Evolutionary conservation across 2,329 filamentous ascomycete genomes (phyloP), one percentile per base, ranked within the genome.

Genomic region (Fusarium buharicum): DNA sequence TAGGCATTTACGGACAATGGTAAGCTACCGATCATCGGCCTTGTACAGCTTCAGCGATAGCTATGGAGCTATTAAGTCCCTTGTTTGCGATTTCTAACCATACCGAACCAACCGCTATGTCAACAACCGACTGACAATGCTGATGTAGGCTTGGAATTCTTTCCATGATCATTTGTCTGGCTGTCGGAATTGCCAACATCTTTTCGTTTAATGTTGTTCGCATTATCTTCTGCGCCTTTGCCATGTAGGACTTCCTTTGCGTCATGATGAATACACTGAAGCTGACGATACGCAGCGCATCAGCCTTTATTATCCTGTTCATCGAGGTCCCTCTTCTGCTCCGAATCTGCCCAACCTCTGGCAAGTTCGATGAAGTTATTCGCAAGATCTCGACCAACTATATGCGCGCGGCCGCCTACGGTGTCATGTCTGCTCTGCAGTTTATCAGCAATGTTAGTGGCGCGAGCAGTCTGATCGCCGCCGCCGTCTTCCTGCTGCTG

Each of bases 351-450:
- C 95, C 95, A 55, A 99, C 95, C 6, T 98, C 94, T 13, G 78
- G 89, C 64, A 88, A 86, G 66, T 99, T 99, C 80, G 95, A 99
- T 77, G 82, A 80, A 67, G 89, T 93, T 75, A 94, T 99, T 77
- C 93, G 94, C 78, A 89, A 86, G 73, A 91, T 99, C 82, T 92
- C 92, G 64, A 96, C 93, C 57, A 98, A 97, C 82, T 98, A 93
- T 82, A 96, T 95, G 89, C 93, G 95, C 78, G 94, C 94, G 17
- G 90, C 82, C 55, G 90, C 96, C 74, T 99, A 99, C 79, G 78
- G 80, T 55, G 79, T 86, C 74, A 94, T 98, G 90, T 90, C 87
- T 69, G 73, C 89, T 46, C 77, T 96, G 40, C 93, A 97, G 78
- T 98, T 91, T 86, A 80, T 96, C 56, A 96, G 92, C 75, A 80